These are phyloP conservation scores for Ascosphaera apis DNA, from an alignment of 2,329 filamentous ascomycete genomes.

Conservation along the genomic window DNA sequence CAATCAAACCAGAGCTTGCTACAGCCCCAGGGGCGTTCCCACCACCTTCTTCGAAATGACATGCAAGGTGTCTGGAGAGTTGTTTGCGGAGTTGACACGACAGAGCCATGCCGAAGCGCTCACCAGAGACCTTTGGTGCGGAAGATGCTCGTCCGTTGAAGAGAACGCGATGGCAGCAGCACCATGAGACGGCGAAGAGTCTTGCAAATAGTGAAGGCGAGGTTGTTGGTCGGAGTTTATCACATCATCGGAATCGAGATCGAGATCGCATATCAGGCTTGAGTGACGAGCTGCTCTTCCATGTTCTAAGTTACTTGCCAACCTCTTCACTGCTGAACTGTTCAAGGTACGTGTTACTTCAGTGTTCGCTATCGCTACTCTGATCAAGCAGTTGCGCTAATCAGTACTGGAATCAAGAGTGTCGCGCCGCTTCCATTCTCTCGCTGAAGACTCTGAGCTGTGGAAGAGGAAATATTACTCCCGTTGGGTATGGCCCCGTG, in stretches of 20 bases:
- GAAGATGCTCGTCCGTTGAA: conserved; percentile 2
- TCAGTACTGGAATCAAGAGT: conserved; percentile 7
- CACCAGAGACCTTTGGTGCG: background rate
- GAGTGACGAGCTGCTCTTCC: conserved; percentile 71
- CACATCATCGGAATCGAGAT: conserved; percentile 18
- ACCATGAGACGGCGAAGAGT: conserved; percentile 7
- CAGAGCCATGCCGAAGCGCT: conserved; percentile 6
- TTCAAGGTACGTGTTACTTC: conserved; percentile 27
- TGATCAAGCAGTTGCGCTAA: conserved; percentile 3
- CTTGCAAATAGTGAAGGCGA: conserved; percentile 1
- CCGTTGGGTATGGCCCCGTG: conserved; percentile 64
- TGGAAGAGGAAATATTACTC: conserved; percentile 82
- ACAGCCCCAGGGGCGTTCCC: background rate
- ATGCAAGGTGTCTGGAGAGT: background rate
- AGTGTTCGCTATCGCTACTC: too few species aligned
- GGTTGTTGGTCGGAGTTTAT: too few species aligned
- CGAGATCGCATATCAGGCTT: conserved; percentile 45
- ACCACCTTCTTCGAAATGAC: background rate
- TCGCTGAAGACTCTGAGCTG: conserved; percentile 62
- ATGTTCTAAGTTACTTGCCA: conserved; percentile 57
- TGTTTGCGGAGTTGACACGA: background rate
- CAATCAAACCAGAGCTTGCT: too few species aligned
- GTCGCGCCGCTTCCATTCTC: conserved; percentile 49
- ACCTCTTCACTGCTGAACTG: conserved; percentile 42
- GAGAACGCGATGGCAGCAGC: background rate